Percentiles rank a stretch among this genome's conserved stretches.
Conservation (phyloP, 805 yeast species). For the Ogataea nitratoaversa region DNA sequence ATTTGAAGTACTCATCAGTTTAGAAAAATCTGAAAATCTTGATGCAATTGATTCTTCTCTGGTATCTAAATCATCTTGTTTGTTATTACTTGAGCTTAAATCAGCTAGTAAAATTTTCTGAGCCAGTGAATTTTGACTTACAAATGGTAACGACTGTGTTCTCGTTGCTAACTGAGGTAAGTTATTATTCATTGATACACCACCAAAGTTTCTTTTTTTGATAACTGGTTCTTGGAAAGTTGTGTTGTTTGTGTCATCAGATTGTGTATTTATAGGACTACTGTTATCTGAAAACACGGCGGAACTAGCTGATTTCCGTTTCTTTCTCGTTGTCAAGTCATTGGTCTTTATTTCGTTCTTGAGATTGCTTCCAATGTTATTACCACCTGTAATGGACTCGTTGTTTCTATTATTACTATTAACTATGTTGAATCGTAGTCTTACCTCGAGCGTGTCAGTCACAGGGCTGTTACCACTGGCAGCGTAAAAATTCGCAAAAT, state of each 20-base stretch:
- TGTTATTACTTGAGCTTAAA: constrained; percentile 14
- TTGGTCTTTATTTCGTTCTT: background rate
- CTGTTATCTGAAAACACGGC: constrained; percentile 8
- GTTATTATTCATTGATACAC: constrained; percentile 1
- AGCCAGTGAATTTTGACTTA: constrained; percentile 28
- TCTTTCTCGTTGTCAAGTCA: constrained; percentile 4
- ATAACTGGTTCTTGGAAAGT: constrained; percentile 11
- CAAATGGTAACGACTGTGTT: constrained; percentile 33
- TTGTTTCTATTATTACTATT: constrained; percentile 1
- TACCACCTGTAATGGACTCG: background rate
- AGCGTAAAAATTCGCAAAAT: constrained; percentile 43
- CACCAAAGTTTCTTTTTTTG: constrained; percentile 2
- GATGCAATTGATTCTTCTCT: constrained; percentile 26
- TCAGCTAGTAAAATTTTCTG: constrained; percentile 30
- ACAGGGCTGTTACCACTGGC: constrained; percentile 25
- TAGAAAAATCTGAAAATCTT: constrained; percentile 29
- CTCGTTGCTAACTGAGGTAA: constrained; percentile 30
- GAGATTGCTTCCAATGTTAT: background rate
- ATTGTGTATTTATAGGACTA: constrained; percentile 6
- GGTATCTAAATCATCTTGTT: constrained; percentile 16
- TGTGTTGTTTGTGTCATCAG: constrained; percentile 6
- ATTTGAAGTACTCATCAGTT: constrained; percentile 16
- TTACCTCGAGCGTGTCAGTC: constrained; percentile 50
- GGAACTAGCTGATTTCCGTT: constrained; percentile 9
- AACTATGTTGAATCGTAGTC: constrained; percentile 42